Conservation (phyloP, 805 yeast genomes). For the Wickerhamiella sergipiensis region DNA sequence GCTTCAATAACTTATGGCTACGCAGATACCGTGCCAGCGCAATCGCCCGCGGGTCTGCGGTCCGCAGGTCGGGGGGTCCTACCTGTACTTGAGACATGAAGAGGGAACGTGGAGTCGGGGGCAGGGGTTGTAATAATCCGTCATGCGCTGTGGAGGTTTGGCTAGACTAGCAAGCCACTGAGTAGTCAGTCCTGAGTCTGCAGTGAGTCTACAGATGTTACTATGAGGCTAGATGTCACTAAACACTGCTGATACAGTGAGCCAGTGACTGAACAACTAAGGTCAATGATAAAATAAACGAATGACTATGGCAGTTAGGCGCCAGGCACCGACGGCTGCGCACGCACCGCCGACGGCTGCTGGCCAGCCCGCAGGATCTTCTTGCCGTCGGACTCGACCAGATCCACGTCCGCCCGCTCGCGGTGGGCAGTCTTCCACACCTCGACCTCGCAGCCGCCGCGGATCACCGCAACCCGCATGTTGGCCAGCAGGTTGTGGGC, state of each 20-base stretch:
- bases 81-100: constrained; percentile 14
- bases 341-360: constrained; percentile 33
- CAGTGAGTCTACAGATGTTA: no score
- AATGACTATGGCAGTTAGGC: constrained; percentile 8
- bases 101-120: not conserved
- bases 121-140: not conserved
- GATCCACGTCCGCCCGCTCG: constrained; percentile 50
- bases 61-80: constrained; percentile 23
- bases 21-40: constrained; percentile 63
- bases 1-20: constrained; percentile 53
- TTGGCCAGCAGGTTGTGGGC: constrained; percentile 84
- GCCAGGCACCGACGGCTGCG: constrained; percentile 17
- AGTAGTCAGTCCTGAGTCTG: no score
- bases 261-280: no score
- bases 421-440: constrained; percentile 65
- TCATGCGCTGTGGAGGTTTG: no score
- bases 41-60: constrained; percentile 40
- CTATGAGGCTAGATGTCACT: no score
- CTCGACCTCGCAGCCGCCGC: constrained; percentile 68
- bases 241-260: no score
- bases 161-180: no score
- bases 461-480: constrained; percentile 80
- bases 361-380: constrained; percentile 46
- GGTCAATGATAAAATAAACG: not conserved
- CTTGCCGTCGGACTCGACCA: constrained; percentile 42